Conservation (phyloP, 768 basidiomycete genomes). For the Mycena kentingensis region DNA sequence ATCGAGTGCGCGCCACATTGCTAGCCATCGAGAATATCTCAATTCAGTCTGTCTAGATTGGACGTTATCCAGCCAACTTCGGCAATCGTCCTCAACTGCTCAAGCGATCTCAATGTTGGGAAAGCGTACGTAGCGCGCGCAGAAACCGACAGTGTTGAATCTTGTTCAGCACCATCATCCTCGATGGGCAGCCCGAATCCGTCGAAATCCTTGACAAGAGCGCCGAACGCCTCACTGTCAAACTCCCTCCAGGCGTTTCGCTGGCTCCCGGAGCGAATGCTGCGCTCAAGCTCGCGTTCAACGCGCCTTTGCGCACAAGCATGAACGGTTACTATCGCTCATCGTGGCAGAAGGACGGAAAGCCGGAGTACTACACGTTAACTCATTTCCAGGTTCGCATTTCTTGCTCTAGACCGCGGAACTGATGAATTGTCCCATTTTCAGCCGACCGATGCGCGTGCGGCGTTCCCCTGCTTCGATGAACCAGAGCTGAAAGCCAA, state of each 20-base stretch:
- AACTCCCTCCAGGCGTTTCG: slow-evolving; percentile 43
- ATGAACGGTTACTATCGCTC: slow-evolving; percentile 89
- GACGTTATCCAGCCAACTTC: slow-evolving; percentile 63
- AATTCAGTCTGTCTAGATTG: slow-evolving; percentile 47
- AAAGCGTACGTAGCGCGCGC: slow-evolving; percentile 35
- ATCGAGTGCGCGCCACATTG: slow-evolving; percentile 52
- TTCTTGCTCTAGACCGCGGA: neutral
- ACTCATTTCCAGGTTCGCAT: slow-evolving; percentile 84
- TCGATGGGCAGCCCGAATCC: slow-evolving; percentile 27
- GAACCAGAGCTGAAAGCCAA: slow-evolving; percentile 90
- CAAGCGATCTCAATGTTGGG: slow-evolving; percentile 57
- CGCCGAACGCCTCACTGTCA: slow-evolving; percentile 65
- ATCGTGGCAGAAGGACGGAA: slow-evolving; percentile 60
- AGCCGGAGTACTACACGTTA: slow-evolving; percentile 69
- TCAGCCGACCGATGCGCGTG: slow-evolving; percentile 85
- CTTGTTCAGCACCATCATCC: slow-evolving; percentile 28
- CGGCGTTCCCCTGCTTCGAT: slow-evolving; percentile 90
- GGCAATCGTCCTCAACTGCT: slow-evolving; percentile 61
- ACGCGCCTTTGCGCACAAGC: slow-evolving; percentile 60
- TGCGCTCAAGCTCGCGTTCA: slow-evolving; percentile 68
- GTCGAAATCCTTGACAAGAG: slow-evolving; percentile 55
- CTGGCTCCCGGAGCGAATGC: slow-evolving; percentile 72
- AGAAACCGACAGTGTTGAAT: neutral
- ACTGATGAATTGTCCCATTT: slow-evolving; percentile 3
- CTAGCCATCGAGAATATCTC: neutral